phyloP scores from a whole-genome alignment of 371 early-diverging fungal species.

The Zychaea mexicana region DNA sequence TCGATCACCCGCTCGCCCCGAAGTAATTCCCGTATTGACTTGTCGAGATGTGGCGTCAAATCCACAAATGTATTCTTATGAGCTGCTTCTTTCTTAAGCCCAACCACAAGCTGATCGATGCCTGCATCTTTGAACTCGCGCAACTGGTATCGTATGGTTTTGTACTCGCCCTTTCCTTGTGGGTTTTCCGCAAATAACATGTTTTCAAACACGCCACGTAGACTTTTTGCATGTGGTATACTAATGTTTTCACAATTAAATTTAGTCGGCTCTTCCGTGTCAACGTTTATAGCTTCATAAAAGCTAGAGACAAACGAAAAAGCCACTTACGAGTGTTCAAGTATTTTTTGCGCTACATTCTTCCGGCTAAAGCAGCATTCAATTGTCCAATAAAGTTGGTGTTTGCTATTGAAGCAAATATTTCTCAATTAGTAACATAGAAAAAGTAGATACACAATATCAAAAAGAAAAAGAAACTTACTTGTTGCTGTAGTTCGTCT shows the following conservation, averaged over 20 bases:
- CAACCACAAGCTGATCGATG: conserved; percentile 31
- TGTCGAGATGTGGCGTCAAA: conserved; percentile 29
- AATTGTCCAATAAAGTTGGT: conserved; percentile 41
- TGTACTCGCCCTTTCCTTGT: conserved; percentile 29
- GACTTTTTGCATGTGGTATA: conserved; percentile 6
- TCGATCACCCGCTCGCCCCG: conserved; percentile 40
- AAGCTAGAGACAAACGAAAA: not conserved
- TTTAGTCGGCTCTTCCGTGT: too few species aligned
- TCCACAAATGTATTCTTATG: conserved; percentile 29
- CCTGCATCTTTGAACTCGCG: conserved; percentile 33
- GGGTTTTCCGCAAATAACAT: conserved; percentile 32
- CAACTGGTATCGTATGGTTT: conserved; percentile 34
- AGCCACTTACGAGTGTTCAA: conserved; percentile 40
- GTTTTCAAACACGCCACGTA: conserved; percentile 36
- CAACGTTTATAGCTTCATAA: too few species aligned
- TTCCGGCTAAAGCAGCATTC: conserved; percentile 32
- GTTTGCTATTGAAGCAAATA: not conserved
- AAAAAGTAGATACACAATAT: not conserved
- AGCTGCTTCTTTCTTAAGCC: conserved; percentile 38
- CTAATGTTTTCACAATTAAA: not conserved
- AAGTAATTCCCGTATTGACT: conserved; percentile 21
- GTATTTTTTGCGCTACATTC: conserved; percentile 21
- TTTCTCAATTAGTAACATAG: not conserved
- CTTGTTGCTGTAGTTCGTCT: conserved; percentile 38
- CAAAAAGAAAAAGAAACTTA: conserved; percentile 6